A percentile compares a stretch with the other conserved stretches of the same genome.
Evolutionary conservation across 139 green algal genomes (phyloP).

Genomic region (Eudorina sp.): DNA sequence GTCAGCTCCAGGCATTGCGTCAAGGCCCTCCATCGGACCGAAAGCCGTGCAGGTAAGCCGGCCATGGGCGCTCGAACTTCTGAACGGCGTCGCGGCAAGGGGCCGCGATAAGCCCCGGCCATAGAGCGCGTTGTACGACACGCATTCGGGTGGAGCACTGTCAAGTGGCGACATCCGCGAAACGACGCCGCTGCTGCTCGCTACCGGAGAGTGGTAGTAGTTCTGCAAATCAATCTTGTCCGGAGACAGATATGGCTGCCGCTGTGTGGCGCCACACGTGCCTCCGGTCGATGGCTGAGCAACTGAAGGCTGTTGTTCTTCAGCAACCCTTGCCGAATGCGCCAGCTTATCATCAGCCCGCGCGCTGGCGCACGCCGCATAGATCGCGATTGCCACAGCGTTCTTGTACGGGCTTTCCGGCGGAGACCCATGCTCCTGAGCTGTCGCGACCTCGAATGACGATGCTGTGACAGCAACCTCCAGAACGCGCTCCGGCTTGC

Average conservation of each 20-base stretch:
- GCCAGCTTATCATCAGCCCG: too few species aligned
- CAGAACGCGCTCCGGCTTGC: too few species aligned
- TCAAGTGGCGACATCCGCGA: conserved; percentile 8
- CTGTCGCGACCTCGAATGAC: too few species aligned
- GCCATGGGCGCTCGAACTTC: neutral
- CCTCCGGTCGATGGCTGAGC: too few species aligned
- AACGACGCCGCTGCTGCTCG: neutral
- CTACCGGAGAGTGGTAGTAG: neutral
- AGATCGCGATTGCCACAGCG: neutral
- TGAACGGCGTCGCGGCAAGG: neutral
- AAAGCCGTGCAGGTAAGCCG: neutral
- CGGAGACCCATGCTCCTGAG: neutral
- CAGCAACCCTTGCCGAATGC: too few species aligned
- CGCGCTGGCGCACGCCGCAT: neutral
- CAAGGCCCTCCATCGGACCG: neutral
- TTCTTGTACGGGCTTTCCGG: conserved; percentile 14
- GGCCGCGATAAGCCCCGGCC: neutral
- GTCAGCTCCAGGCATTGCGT: conserved; percentile 8
- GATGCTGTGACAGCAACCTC: too few species aligned
- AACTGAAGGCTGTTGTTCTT: too few species aligned
- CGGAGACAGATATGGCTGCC: neutral
- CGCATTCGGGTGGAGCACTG: neutral
- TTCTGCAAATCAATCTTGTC: conserved; percentile 17
- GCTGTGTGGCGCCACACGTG: too few species aligned
- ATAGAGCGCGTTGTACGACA: conserved; percentile 24